Base-by-base conservation (phyloP, 2,329 filamentous ascomycete genomes). In the Aspergillus alliaceus region DNA sequence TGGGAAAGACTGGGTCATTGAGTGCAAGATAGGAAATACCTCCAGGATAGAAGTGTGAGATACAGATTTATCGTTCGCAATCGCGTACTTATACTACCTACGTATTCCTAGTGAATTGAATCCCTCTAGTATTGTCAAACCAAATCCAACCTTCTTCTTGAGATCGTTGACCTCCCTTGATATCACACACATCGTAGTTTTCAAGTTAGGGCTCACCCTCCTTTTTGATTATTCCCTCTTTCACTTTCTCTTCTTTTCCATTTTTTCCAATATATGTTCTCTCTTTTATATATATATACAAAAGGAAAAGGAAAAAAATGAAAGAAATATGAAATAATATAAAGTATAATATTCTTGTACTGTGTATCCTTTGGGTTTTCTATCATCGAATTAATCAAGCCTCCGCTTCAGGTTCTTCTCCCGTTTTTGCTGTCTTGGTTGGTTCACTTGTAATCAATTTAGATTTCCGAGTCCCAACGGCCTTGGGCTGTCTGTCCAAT, bases 401-500 rank as follows among this genome's bases (percentile, higher is more conserved):
- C 42, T 24, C 49, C 34, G 49, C 40, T 39, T 54, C 35, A 29
- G 54, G 48, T 51, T 54, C 42, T 50, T 54, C 52, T 27, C 31
- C 24, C 40, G 24, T 29, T 44, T 44, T 27, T 15, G 18, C 40
- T 44, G 40, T 44, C 25, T 44, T 62, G 58, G 58, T 58, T 56
- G 57, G 57, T 48, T 42, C 50, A 39, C 48, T 53, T 32, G 42
- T 44, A 57, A 53, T 52, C 51, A 51, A 54, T 42, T 57, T 56
- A 60, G 53, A 61, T 55, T 63, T 60, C 57, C 56, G 58, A 59
- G 53, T 56, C 52, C 52, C 58, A 65, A 65, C 61, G 61, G 63
- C 57, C 49, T 52, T 59, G 57, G 51, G 34, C 57, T 59, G 37
- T 54, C 57, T 55, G 55, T 56, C 61, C 59, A 65, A 64, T 65